phyloP scores from a whole-genome alignment of 441 rosid genomes.

The Erodium moschatum region DNA sequence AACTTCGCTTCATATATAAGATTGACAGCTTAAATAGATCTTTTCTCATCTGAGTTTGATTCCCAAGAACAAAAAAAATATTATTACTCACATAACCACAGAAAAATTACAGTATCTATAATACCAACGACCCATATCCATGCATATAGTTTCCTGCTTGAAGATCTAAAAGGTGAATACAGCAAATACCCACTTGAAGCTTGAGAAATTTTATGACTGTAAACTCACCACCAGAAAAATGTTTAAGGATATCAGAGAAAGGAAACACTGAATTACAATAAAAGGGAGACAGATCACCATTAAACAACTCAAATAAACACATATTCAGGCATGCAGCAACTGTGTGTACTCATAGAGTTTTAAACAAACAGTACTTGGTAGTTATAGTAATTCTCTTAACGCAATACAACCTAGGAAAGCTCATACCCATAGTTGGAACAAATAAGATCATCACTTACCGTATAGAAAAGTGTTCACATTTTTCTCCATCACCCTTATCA shows the following conservation, averaged over 20 bases:
- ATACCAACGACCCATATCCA: not conserved
- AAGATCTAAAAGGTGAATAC: not conserved
- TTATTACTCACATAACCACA: too few relatives aligned
- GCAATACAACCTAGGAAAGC: constrained; percentile 9
- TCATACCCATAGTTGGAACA: constrained; percentile 12
- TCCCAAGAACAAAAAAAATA: too few relatives aligned
- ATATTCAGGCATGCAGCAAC: not conserved
- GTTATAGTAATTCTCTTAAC: not conserved
- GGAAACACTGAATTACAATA: too few relatives aligned
- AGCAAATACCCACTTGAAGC: not conserved
- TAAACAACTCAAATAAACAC: not conserved
- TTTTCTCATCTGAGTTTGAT: too few relatives aligned
- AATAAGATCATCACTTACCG: constrained; percentile 42
- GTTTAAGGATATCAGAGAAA: too few relatives aligned
- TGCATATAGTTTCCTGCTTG: not conserved
- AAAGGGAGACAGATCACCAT: not conserved
- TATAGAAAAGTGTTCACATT: constrained; percentile 69
- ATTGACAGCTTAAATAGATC: too few relatives aligned
- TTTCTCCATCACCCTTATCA: constrained; percentile 28
- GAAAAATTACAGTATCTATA: not conserved
- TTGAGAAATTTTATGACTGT: not conserved
- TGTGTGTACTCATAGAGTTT: too few relatives aligned
- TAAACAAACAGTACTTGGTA: not conserved
- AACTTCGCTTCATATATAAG: too few relatives aligned
- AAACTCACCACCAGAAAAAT: too few relatives aligned